These are phyloP conservation scores for Pestalotiopsis sp. DNA, from an alignment of 2,329 filamentous ascomycete species.

Conservation along the genomic window DNA sequence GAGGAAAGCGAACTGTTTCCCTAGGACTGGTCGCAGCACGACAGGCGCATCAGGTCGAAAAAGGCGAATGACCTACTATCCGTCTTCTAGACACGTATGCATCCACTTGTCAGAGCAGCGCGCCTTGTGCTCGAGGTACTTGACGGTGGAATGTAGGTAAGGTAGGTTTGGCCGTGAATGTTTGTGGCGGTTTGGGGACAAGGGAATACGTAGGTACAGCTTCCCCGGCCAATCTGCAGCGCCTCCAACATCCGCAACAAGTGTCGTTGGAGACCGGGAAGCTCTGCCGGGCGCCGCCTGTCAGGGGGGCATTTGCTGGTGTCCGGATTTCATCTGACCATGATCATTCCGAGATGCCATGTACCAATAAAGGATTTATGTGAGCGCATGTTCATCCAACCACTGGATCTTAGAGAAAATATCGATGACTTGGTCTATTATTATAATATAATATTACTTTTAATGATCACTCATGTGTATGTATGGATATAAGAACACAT, in stretches of 20 bases:
- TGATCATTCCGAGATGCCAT: no score
- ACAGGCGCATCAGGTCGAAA: conserved; percentile 13
- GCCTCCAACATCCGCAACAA: not conserved
- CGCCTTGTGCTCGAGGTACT: not conserved
- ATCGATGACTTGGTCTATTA: no score
- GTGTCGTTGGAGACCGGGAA: not conserved
- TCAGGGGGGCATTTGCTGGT: not conserved
- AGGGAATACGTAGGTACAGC: not conserved
- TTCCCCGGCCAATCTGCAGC: not conserved
- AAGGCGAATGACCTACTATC: not conserved
- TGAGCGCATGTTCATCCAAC: no score
- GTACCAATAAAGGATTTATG: no score
- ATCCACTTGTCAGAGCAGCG: not conserved
- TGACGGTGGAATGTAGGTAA: not conserved
- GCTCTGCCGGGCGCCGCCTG: not conserved
- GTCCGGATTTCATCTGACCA: not conserved
- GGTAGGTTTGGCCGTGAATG: not conserved
- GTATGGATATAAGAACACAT: no score
- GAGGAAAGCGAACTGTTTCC: conserved; percentile 7
- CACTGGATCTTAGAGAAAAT: no score
- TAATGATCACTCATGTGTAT: no score
- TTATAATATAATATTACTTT: no score
- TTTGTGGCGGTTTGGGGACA: not conserved
- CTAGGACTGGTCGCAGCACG: not conserved
- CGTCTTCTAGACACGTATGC: not conserved